phyloP scores from a whole-genome alignment of 306 rosid species.

The Medicago lupulina region DNA sequence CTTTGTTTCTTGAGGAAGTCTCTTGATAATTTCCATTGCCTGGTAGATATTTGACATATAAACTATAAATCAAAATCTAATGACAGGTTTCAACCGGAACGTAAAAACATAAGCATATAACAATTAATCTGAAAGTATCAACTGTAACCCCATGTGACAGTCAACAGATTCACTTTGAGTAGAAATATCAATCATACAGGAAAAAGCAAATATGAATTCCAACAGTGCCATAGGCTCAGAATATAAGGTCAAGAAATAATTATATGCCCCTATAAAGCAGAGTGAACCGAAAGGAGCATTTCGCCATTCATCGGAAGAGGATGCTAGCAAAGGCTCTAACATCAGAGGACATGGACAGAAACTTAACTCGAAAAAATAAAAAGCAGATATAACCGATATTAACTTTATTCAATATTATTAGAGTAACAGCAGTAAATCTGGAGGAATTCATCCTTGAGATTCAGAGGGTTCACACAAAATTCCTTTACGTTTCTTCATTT shows the following conservation, averaged over 20 bases:
- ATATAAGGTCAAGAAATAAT: constrained; percentile 9
- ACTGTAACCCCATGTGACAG: constrained; percentile 13
- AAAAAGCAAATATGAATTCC: constrained; percentile 29
- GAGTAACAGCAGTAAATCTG: background rate
- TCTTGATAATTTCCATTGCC: constrained; percentile 79
- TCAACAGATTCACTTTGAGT: background rate
- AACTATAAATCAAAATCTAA: constrained; percentile 27
- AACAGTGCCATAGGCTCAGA: background rate
- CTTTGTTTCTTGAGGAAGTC: constrained; percentile 66
- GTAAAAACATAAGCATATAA: background rate
- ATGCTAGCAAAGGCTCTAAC: background rate
- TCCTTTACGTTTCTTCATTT: background rate
- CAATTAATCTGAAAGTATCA: constrained; percentile 3
- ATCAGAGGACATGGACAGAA: background rate
- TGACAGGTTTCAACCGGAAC: constrained; percentile 11
- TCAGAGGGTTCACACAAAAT: background rate
- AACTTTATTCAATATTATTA: background rate
- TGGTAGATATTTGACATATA: constrained; percentile 43
- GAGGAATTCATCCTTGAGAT: background rate
- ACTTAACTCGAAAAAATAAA: background rate
- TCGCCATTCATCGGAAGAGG: background rate
- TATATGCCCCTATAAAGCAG: constrained; percentile 33
- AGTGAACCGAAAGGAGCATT: constrained; percentile 8
- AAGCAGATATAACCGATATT: background rate
- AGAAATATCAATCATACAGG: constrained; percentile 16